A percentile compares a stretch with the other conserved stretches of the same genome.
These are phyloP conservation scores for Grigorovia jiainica DNA, from an alignment of 805 yeast genomes.

Conservation along the genomic window DNA sequence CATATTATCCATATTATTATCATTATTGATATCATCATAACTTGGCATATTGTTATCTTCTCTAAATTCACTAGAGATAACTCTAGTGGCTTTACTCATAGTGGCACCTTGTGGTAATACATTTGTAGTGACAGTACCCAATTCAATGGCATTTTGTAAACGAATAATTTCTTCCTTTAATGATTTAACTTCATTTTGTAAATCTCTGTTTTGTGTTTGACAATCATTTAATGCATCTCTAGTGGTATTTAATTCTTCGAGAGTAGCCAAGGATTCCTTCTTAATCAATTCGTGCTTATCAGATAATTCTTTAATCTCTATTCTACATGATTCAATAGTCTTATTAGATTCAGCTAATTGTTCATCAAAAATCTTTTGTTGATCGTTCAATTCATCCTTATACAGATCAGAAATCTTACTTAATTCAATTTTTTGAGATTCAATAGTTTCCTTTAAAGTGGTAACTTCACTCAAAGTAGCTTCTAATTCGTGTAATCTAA, in stretches of 20 bases:
- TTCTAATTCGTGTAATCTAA: slow-evolving; percentile 47
- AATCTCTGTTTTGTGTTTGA: slow-evolving; percentile 55
- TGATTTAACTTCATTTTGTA: slow-evolving; percentile 47
- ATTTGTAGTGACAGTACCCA: slow-evolving; percentile 21
- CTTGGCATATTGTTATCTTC: slow-evolving; percentile 2
- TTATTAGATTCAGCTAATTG: slow-evolving; percentile 46
- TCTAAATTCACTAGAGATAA: slow-evolving; percentile 2
- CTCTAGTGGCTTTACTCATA: slow-evolving; percentile 15
- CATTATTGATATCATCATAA: slow-evolving; percentile 8
- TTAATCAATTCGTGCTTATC: slow-evolving; percentile 53
- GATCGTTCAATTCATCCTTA: slow-evolving; percentile 39
- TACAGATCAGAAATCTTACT: slow-evolving; percentile 37
- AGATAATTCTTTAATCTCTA: slow-evolving; percentile 50
- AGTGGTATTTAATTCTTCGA: slow-evolving; percentile 53
- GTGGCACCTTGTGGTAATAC: slow-evolving; percentile 28
- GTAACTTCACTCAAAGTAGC: slow-evolving; percentile 44
- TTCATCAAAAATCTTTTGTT: slow-evolving; percentile 40
- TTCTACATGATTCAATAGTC: slow-evolving; percentile 49
- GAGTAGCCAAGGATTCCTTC: slow-evolving; percentile 50
- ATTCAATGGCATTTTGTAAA: slow-evolving; percentile 29
- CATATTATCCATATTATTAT: slow-evolving; percentile 3
- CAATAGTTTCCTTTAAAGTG: slow-evolving; percentile 43
- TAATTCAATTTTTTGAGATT: slow-evolving; percentile 46
- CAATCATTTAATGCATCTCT: slow-evolving; percentile 49
- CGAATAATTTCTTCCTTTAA: slow-evolving; percentile 41